Evolutionary conservation across 2,329 filamentous ascomycete genomes (phyloP).

Genomic region (Paracamarosporium sp.): DNA sequence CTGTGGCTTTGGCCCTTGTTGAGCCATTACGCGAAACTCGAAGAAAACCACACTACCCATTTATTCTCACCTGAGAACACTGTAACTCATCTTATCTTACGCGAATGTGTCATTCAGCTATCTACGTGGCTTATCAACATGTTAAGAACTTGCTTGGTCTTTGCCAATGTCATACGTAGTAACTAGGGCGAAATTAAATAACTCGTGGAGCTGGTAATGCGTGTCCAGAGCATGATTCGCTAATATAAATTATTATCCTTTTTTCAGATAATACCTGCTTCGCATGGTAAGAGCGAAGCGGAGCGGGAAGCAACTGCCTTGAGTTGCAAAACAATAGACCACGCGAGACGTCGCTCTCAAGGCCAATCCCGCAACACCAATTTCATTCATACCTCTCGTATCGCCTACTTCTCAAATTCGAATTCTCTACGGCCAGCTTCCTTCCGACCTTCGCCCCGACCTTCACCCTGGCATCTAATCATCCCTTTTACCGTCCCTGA

Average conservation of each 20-base stretch:
- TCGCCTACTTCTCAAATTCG: neutral
- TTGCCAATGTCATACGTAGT: no score
- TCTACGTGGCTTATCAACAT: no score
- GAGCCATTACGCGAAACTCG: neutral
- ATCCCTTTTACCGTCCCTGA: neutral
- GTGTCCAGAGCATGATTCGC: no score
- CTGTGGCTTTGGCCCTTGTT: neutral
- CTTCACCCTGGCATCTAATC: neutral
- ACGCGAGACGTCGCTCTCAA: neutral
- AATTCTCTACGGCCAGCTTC: constrained; percentile 12
- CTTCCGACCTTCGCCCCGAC: neutral
- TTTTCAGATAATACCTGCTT: neutral
- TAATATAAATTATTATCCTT: no score
- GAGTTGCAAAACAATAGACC: neutral
- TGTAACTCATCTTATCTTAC: no score
- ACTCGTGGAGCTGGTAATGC: no score
- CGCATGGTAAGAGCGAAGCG: neutral
- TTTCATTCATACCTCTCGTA: constrained; percentile 12
- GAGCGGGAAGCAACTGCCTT: neutral
- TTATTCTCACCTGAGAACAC: no score
- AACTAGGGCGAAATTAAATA: no score
- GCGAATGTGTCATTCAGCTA: no score
- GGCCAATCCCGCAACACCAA: neutral
- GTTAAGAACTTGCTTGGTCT: no score
- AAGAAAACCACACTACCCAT: neutral